Conservation (phyloP, 176 grass and related monocot genomes). For the Dactylis glomerata region DNA sequence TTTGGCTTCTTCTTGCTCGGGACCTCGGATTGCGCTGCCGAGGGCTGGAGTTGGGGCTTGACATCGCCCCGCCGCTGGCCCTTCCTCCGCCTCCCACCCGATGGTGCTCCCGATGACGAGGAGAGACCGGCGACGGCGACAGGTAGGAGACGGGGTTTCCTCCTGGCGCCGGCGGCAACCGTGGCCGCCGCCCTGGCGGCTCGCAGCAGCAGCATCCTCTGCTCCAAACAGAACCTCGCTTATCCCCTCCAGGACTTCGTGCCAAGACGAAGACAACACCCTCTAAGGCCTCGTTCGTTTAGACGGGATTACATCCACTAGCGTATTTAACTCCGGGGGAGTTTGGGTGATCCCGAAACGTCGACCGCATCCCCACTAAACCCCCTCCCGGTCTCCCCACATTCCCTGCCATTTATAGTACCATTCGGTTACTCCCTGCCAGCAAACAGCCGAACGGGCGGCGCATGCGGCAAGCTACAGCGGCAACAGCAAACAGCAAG, state of each 20-base stretch:
- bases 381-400: too few species aligned
- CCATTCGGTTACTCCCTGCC: too few species aligned
- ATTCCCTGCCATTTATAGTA: too few species aligned
- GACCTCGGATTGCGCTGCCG: not conserved
- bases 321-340: too few species aligned
- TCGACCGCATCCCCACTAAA: too few species aligned
- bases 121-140: constrained; percentile 4
- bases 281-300: too few species aligned
- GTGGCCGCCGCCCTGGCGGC: constrained; percentile 14
- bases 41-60: not conserved
- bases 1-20: constrained; percentile 23
- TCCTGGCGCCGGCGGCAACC: constrained; percentile 8
- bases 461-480: too few species aligned
- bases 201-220: constrained; percentile 29
- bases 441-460: too few species aligned
- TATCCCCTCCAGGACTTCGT: not conserved
- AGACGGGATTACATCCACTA: too few species aligned
- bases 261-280: not conserved
- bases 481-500: too few species aligned
- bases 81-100: constrained; percentile 36
- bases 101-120: constrained; percentile 20
- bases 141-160: not conserved
- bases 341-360: too few species aligned
- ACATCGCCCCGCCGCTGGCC: constrained; percentile 33
- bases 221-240: constrained; percentile 8